Evolutionary conservation across 768 basidiomycete genomes (phyloP).

Genomic region (Pleurotus citrinopileatus): DNA sequence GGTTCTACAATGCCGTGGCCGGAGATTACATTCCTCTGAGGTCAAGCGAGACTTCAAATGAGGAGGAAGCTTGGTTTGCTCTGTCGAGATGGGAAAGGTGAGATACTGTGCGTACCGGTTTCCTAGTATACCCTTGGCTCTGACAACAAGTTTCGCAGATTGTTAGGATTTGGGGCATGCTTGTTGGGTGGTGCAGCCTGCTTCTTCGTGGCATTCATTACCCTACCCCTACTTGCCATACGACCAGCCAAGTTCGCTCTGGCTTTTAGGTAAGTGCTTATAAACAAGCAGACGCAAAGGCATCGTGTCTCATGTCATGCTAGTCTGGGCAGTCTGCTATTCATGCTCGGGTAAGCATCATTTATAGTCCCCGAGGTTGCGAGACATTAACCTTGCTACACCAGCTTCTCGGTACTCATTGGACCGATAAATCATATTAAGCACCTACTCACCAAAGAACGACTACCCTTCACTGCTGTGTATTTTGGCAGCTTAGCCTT

Average conservation of each 20-base stretch:
- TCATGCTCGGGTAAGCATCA: constrained; percentile 82
- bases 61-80: constrained; percentile 95
- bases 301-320: constrained; percentile 55
- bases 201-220: constrained; percentile 89
- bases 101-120: constrained; percentile 12
- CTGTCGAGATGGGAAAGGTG: constrained; percentile 92
- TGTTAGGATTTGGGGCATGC: constrained; percentile 90
- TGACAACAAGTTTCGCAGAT: constrained; percentile 35
- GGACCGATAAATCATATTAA: constrained; percentile 92
- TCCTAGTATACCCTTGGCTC: not conserved
- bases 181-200: constrained; percentile 89
- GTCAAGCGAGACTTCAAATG: constrained; percentile 78
- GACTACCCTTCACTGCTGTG: constrained; percentile 78
- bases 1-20: constrained; percentile 85
- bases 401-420: constrained; percentile 80
- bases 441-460: constrained; percentile 79
- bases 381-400: not conserved
- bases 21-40: constrained; percentile 88
- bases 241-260: constrained; percentile 17
- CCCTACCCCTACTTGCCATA: constrained; percentile 55
- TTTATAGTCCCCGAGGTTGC: not conserved
- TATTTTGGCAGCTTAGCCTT: constrained; percentile 83
- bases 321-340: constrained; percentile 85
- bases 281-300: not conserved
- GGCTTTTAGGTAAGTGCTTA: constrained; percentile 2